Evolutionary conservation across 306 rosid species (phyloP), one percentile per base, ranked within the genome.

Genomic region (Vigna mungo): DNA sequence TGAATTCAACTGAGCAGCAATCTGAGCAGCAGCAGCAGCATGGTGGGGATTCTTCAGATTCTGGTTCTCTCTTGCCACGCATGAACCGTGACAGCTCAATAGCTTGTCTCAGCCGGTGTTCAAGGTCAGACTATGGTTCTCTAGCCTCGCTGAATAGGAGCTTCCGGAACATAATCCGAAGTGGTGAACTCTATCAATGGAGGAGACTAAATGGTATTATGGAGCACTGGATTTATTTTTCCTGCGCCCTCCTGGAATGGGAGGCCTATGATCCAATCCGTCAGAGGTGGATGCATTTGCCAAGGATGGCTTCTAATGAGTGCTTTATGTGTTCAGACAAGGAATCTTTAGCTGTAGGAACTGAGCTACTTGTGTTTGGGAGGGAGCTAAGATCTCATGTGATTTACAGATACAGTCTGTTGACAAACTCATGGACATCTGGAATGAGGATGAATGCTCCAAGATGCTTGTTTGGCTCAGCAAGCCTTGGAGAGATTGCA

Each of bases 321-420:
- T 94, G 98, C 82, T 94, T 94, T 85, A 89, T 84, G 97, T 88
- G 88, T 32, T 89, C 97, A 0, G 98, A 94, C 43, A 94, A 94
- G 84, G 98, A 94, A 60, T 94, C 98, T n/a, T 82, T 92, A 62
- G 98, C 97, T 20, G 98, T 94, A 49, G 98, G 98, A 47, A 90
- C 97, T 1, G 98, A 94, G 43, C 98, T 94, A 64, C 98, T 94
- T 61, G 97, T 94, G 14, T 94, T 94, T 71, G 98, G 98, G 59
- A 90, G 85, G 84, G 97, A 84, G 83, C 46, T 81, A 53, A 87
- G 69, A 5, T 87, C 96, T 60, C 91, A 85, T 68, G 96, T 92
- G 52, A 92, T 89, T 27, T 89, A 81, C 72, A 84, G 97, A 75
- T 94, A 94, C 71, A 94, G 98, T 75, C 89, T 94, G 23, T 75